Conservation (phyloP, 768 basidiomycete species). For the Macrolepiota dolichaula region DNA sequence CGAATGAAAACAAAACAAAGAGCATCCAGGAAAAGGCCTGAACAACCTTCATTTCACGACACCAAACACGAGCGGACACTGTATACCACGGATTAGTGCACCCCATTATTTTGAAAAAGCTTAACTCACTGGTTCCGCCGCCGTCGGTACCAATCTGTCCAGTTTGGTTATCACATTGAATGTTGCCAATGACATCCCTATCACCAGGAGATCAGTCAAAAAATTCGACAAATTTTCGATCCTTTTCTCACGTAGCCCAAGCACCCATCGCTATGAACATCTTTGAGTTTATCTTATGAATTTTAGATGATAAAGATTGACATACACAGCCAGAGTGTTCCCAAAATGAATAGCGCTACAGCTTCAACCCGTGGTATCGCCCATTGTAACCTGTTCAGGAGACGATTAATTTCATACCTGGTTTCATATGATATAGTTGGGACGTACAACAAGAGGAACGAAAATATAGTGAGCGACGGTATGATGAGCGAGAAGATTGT, state of each 20-base stretch:
- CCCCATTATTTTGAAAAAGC: background rate
- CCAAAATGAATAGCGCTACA: conserved; percentile 48
- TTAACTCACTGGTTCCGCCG: conserved; percentile 52
- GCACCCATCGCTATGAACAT: conserved; percentile 60
- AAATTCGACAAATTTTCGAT: background rate
- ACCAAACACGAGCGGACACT: conserved; percentile 59
- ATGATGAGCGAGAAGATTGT: conserved; percentile 66
- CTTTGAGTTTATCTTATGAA: conserved; percentile 7
- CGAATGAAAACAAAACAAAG: conserved; percentile 46
- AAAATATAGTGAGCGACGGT: conserved; percentile 61
- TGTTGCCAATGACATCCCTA: conserved; percentile 67
- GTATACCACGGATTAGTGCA: conserved; percentile 9
- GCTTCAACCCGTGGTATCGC: conserved; percentile 66
- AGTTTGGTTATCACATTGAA: conserved; percentile 54
- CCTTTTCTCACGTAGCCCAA: conserved; percentile 59
- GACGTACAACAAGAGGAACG: conserved; percentile 57
- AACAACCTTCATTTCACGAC: conserved; percentile 78
- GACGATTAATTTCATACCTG: background rate
- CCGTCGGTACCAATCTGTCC: conserved; percentile 40
- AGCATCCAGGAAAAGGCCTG: conserved; percentile 78
- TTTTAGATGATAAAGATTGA: conserved; percentile 9
- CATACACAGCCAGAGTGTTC: conserved; percentile 69
- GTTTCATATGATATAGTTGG: background rate
- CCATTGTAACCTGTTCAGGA: conserved; percentile 56
- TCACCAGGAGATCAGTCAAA: background rate